A percentile compares a stretch with the other conserved stretches of the same genome.
Conservation (phyloP, 2,329 filamentous ascomycete species). For the Fusarium azukiicola region DNA sequence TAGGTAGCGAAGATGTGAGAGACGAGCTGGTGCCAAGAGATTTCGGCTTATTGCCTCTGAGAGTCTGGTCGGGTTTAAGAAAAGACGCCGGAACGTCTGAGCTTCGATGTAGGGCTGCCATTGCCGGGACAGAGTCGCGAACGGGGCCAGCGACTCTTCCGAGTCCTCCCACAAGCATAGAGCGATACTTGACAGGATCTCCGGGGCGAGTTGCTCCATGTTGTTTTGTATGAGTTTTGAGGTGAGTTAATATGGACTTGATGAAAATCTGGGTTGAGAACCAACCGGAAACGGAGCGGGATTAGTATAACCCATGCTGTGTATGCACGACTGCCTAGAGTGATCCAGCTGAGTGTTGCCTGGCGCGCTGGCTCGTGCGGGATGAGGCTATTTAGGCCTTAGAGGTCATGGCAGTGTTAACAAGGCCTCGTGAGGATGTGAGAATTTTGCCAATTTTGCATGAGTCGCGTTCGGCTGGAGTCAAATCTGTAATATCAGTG, state of each 20-base stretch:
- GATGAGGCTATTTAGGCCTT: background rate
- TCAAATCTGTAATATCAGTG: too few species aligned
- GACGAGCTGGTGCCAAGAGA: background rate
- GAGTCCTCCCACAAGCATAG: background rate
- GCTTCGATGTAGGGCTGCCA: constrained; percentile 3
- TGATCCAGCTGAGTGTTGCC: background rate
- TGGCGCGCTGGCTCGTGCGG: background rate
- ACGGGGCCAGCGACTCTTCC: background rate
- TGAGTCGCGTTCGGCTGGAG: background rate
- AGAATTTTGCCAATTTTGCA: too few species aligned
- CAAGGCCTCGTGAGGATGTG: background rate
- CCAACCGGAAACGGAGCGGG: constrained; percentile 9
- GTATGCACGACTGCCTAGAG: constrained; percentile 3
- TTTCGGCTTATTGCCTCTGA: background rate
- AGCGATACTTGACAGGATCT: background rate
- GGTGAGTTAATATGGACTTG: background rate
- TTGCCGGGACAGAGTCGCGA: background rate
- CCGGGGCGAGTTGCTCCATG: constrained; percentile 13
- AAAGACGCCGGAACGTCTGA: background rate
- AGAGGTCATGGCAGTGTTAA: background rate
- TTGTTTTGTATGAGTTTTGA: background rate
- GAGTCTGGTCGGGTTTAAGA: background rate
- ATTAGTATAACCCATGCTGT: constrained; percentile 5
- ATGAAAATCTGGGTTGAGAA: background rate
- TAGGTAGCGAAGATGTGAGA: background rate